Evolutionary conservation across 2,329 filamentous ascomycete species (phyloP).

Genomic region (Penicillium sp.): DNA sequence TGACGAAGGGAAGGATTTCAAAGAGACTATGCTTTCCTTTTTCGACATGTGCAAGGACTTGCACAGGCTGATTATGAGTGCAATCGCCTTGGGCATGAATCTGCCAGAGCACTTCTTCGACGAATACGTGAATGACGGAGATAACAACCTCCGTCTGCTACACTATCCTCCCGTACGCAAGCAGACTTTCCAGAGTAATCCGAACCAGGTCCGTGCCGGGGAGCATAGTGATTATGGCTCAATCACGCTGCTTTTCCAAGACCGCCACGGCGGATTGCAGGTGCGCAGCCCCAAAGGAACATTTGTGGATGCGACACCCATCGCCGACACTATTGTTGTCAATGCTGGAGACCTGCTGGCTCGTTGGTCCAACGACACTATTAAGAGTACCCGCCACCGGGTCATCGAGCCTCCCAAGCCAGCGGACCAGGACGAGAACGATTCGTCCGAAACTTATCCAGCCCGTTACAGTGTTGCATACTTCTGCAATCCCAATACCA

Average conservation of each 20-base stretch:
- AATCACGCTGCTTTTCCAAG: constrained; percentile 53
- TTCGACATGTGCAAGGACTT: constrained; percentile 67
- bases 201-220: constrained; percentile 68
- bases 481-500: constrained; percentile 83
- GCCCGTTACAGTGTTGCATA: constrained; percentile 84
- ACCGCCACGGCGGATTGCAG: constrained; percentile 54
- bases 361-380: constrained; percentile 84
- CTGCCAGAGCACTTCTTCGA: constrained; percentile 72
- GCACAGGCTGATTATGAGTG: constrained; percentile 74
- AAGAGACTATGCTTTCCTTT: constrained; percentile 67
- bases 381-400: constrained; percentile 83
- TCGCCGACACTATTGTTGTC: constrained; percentile 73
- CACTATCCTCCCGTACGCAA: constrained; percentile 69
- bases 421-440: constrained; percentile 36
- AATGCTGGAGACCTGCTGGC: constrained; percentile 85
- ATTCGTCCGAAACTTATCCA: constrained; percentile 53
- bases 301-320: constrained; percentile 79
- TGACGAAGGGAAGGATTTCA: constrained; percentile 57
- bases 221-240: constrained; percentile 65
- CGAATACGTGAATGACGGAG: constrained; percentile 61
- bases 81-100: constrained; percentile 76
- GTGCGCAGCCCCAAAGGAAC: constrained; percentile 66
- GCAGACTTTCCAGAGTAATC: constrained; percentile 60
- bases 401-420: constrained; percentile 76
- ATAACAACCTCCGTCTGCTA: constrained; percentile 67